A percentile compares a stretch with the other conserved stretches of the same genome.
phyloP scores from a whole-genome alignment of 768 basidiomycete genomes.

The Amanita phalloides region DNA sequence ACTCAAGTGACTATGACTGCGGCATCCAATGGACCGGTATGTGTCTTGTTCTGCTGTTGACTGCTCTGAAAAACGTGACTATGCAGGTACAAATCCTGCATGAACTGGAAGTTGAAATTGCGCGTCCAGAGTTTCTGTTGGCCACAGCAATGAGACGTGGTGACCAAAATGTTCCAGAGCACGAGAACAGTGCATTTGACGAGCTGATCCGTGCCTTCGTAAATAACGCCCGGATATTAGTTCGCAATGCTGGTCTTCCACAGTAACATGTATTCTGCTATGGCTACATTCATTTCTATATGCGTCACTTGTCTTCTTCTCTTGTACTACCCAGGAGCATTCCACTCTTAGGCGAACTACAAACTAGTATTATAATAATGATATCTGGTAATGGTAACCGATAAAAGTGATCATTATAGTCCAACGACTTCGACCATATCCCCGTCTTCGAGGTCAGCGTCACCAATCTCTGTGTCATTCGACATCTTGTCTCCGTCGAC shows the following conservation, averaged over 20 bases:
- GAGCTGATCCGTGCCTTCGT: conserved; percentile 88
- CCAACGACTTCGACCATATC: conserved; percentile 71
- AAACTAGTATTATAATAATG: conserved; percentile 2
- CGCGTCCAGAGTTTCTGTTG: conserved; percentile 60
- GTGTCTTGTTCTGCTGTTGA: conserved; percentile 13
- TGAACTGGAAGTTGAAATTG: conserved; percentile 87
- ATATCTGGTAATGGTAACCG: background rate
- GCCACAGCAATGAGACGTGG: conserved; percentile 60
- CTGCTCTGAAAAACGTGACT: conserved; percentile 2
- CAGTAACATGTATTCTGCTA: background rate
- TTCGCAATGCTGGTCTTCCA: conserved; percentile 47
- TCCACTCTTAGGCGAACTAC: background rate
- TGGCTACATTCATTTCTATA: background rate
- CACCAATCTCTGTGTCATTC: conserved; percentile 48
- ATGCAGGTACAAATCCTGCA: conserved; percentile 52
- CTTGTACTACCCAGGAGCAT: background rate
- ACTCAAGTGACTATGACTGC: conserved; percentile 73
- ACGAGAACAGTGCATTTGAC: conserved; percentile 71
- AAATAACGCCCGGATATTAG: conserved; percentile 85
- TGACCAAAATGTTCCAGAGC: conserved; percentile 46
- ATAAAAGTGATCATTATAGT: conserved; percentile 20
- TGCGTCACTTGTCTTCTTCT: background rate
- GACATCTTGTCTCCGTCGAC: conserved; percentile 68
- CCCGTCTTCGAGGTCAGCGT: conserved; percentile 68
- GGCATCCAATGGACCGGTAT: conserved; percentile 38